Base-by-base conservation (phyloP, 306 rosid genomes). In the Gillenia trifoliata region DNA sequence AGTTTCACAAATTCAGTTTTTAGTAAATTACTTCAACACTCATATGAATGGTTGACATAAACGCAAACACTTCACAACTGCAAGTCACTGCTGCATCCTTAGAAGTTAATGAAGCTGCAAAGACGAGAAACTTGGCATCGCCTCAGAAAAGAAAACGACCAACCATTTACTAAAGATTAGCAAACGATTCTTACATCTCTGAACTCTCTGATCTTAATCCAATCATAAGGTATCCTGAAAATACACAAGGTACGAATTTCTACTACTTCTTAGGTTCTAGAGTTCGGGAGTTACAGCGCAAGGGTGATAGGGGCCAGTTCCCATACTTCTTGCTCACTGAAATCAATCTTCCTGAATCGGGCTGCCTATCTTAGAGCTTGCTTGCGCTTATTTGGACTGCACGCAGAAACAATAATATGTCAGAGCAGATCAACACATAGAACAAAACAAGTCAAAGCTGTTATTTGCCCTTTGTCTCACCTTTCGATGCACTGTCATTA, bases 381-480 rank as follows among this genome's bases (percentile, higher is more conserved):
- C 81, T 88, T 90, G 82, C 91, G 84, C 89, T 94, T 94, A 84
- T 88, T 92, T 71, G 96, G 96, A 90, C 98, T 95, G 91, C 88
- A 64, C 72, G 30, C 61, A 63, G 62, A 66, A 68, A 38, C 29
- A 34, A 57, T 3, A 20, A 78, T 67, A 31, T 4, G 43, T 36
- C 33, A 47, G 8, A 47, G 8, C 52, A 47, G 56, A 62, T 5
- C 6, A 69, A 17, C 33, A 69, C 20, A 66, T 17, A 71, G 29
- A 61, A 31, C n/a, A 75, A 75, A 33, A 38, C 26, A 38, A 50
- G 36, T 55, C 55, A 72, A 59, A 50, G 33, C 52, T 23, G 3
- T 34, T 36, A 49, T 38, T 71, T 62, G 36, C 20, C 66, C 5
- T 8, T 69, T 66, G 52, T 64, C 86, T 85, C 79, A 91, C 99